Percentiles rank a stretch among this genome's conserved stretches.
phyloP scores from a whole-genome alignment of 1,284 basidiomycete species.

The Porodaedalea pini region DNA sequence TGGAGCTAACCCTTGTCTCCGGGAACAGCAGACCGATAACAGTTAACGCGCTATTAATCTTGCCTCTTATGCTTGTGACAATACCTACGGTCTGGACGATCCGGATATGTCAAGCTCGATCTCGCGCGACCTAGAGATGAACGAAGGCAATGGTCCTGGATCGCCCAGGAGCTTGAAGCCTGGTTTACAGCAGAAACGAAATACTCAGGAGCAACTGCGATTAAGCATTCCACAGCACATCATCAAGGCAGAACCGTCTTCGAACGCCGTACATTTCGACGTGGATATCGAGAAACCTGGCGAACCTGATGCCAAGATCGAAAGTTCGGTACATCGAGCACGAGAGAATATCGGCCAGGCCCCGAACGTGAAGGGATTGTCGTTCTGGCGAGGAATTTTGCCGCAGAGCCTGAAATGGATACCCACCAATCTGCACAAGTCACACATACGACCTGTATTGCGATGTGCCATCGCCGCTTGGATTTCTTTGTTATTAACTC shows the following conservation, averaged over 20 bases:
- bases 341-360: neutral
- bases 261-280: neutral
- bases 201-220: neutral
- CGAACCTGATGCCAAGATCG: too few species aligned
- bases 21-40: too few species aligned
- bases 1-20: neutral
- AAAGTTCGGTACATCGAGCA: too few species aligned
- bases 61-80: neutral
- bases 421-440: slow-evolving; percentile 50
- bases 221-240: neutral
- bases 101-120: neutral
- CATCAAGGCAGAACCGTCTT: neutral
- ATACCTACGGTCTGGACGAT: too few species aligned
- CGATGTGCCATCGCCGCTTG: slow-evolving; percentile 49
- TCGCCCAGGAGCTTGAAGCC: neutral
- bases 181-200: slow-evolving; percentile 5
- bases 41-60: too few species aligned
- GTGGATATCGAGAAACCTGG: neutral
- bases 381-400: neutral
- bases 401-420: slow-evolving; percentile 49
- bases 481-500: slow-evolving; percentile 30
- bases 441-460: slow-evolving; percentile 62
- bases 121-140: neutral
- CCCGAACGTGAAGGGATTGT: neutral
- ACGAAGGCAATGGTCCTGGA: neutral